Percentiles rank a stretch among this genome's conserved stretches.
Conservation (phyloP, 2,329 filamentous ascomycete genomes). For the Pseudopyrenochaeta lycopersici region DNA sequence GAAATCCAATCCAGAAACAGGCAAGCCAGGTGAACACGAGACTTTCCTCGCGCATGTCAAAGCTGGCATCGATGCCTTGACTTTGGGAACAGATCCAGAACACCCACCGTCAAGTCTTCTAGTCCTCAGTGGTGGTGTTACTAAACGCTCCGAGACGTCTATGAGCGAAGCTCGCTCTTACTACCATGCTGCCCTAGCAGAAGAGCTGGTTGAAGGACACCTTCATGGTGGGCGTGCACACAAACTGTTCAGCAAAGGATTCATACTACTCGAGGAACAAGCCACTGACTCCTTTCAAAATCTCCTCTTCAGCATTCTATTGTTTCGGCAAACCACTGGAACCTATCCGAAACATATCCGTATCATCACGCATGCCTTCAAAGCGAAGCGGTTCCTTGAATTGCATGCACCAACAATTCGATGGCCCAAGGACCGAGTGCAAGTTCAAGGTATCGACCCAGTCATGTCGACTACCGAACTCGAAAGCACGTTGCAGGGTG, state of each 20-base stretch:
- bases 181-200: constrained; percentile 43
- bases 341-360: constrained; percentile 53
- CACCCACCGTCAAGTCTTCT: constrained; percentile 56
- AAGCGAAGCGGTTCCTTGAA: constrained; percentile 53
- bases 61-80: constrained; percentile 66
- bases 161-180: constrained; percentile 50
- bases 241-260: constrained; percentile 46
- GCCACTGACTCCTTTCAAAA: constrained; percentile 90
- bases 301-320: constrained; percentile 76
- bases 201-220: constrained; percentile 32
- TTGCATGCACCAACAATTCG: constrained; percentile 52
- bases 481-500: constrained; percentile 46
- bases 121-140: constrained; percentile 74
- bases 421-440: constrained; percentile 53
- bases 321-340: constrained; percentile 54
- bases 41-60: constrained; percentile 82
- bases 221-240: constrained; percentile 31
- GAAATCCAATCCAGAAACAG: constrained; percentile 42
- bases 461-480: constrained; percentile 50
- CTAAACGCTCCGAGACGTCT: constrained; percentile 35
- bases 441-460: constrained; percentile 57
- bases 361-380: constrained; percentile 60
- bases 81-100: constrained; percentile 54
- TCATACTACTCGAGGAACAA: constrained; percentile 70
- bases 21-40: constrained; percentile 71